Base-by-base conservation (phyloP, 1,284 basidiomycete genomes). In the Malassezia pachydermatis region DNA sequence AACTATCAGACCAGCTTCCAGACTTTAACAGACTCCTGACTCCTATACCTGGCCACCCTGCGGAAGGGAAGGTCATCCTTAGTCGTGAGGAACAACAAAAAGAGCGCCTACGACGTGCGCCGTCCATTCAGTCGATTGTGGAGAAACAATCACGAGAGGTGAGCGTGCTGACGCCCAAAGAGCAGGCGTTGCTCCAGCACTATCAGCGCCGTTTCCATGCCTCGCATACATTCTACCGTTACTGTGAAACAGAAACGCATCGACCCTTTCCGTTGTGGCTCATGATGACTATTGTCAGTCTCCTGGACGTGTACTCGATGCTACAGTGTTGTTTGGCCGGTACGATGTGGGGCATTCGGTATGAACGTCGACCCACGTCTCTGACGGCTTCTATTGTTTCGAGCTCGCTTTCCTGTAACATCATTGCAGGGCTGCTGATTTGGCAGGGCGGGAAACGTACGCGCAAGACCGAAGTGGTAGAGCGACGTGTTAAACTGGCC, bases 231-330 rank as follows among this genome's bases (percentile, higher is more conserved):
- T 90, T 86, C 84, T 90, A 90, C 72, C 76, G 84, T 33, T 81
- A 86, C 6, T 85, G 88, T 70, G 86, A 84, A 33, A 88, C 85
- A 4, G 81, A 82, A 47, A 88, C 87, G 0, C 86, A 89, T 69
- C 85, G 29, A 10, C 48, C 86, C 5, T 88, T 88, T 84, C 60
- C 63, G 17, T 58, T 79, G 81, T 57, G 30, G 27, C 47, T 51
- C 13, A 55, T 55, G 51, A 60, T 58, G 48, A 34, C 45, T 8
- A 57, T 61, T 22, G 55, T 65, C 41, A 60, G 62, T 17, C 48
- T 60, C 22, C 59, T 69, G 16, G 67, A 69, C 33, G 57, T 59
- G 29, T 66, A 67, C 48, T 61, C 61, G 51, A 63, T 49, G 28
- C 48, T 83, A 77, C 62, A 78, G 76, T 51, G 82, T 79, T 20